Evolutionary conservation across 2,329 filamentous ascomycete genomes (phyloP).

Genomic region (Neospermospora avenae): DNA sequence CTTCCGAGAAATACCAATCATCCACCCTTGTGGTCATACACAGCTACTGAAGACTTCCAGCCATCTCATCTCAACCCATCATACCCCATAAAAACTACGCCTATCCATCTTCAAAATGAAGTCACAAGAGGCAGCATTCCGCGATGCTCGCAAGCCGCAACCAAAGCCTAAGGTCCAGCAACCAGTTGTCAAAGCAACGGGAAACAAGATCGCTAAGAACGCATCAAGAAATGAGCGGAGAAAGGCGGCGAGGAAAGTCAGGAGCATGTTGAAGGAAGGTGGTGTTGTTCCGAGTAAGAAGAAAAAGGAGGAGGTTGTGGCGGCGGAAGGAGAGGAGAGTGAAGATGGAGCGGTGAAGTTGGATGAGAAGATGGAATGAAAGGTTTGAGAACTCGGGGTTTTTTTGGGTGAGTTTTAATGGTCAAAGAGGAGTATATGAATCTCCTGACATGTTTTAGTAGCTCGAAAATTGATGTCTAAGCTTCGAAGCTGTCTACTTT

Average conservation of each 20-base stretch:
- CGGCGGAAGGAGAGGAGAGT: not conserved
- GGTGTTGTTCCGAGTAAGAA: not conserved
- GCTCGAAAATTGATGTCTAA: no score
- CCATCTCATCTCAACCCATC: not conserved
- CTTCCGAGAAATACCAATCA: not conserved
- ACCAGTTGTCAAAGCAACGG: not conserved
- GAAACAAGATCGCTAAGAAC: slow-evolving; percentile 3
- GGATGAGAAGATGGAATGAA: slow-evolving; percentile 1
- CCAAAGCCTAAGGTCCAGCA: not conserved
- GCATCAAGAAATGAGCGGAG: not conserved
- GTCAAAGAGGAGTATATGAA: no score
- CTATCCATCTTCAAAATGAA: not conserved
- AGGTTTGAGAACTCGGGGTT: not conserved
- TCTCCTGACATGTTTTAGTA: no score
- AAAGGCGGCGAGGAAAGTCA: not conserved
- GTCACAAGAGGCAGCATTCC: not conserved
- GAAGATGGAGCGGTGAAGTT: not conserved
- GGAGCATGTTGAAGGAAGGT: not conserved
- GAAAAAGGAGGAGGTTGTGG: not conserved
- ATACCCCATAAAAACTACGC: not conserved
- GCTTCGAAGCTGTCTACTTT: no score
- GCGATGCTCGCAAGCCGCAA: slow-evolving; percentile 2
- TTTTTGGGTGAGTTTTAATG: no score
- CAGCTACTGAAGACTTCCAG: no score
- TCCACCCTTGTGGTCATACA: not conserved